Evolutionary conservation across 2,329 filamentous ascomycete species (phyloP), one percentile per base, ranked within the genome.

Genomic region (Colletotrichum neosansevieriae): DNA sequence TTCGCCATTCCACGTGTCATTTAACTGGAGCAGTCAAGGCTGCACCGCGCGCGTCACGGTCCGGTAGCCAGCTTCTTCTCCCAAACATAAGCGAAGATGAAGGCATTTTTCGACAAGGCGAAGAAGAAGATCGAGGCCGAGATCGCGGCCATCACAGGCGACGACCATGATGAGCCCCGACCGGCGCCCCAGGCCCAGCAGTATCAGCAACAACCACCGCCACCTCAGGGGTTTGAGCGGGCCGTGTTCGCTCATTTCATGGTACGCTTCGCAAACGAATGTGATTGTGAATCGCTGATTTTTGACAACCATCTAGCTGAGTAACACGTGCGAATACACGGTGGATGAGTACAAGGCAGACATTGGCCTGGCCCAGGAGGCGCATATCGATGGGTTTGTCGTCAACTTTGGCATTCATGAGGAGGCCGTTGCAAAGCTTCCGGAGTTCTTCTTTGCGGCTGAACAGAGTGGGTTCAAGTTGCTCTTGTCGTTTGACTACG

Each of bases 1-100:
- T 66, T 69, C 56, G 54, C 66, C 61, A 49, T 65, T 59, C 61
- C 61, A 69, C 66, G 66, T 66, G 66, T 69, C 66, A 56, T 65
- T 65, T 60, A 60, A 69, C 12, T 69, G 66, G 66, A 69, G 66
- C 66, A 24, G 61, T 65, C 29, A 58, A 64, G 7, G 29, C 29
- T 29, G 29, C 19, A 44, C 54, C 38, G 54, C 32, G 38, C 45
- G 54, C 66, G 61, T 69, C 61, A 69, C 58, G 36, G 49, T 36
- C 34, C 15, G 47, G 45, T 38, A 4, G 13, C 13, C 40, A 36
- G 21, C 40, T 56, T 50, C 17, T n/a, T n/a, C 34, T 6, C 3
- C 47, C 19, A n/a, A 64, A n/a, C 45, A 53, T 12, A 45, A 44
- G 47, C 47, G 40, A 44, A 6, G 3, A 69, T 69, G 66, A 69